Evolutionary conservation across 2,329 filamentous ascomycete species (phyloP).

Genomic region (Knoxdaviesia proteae): DNA sequence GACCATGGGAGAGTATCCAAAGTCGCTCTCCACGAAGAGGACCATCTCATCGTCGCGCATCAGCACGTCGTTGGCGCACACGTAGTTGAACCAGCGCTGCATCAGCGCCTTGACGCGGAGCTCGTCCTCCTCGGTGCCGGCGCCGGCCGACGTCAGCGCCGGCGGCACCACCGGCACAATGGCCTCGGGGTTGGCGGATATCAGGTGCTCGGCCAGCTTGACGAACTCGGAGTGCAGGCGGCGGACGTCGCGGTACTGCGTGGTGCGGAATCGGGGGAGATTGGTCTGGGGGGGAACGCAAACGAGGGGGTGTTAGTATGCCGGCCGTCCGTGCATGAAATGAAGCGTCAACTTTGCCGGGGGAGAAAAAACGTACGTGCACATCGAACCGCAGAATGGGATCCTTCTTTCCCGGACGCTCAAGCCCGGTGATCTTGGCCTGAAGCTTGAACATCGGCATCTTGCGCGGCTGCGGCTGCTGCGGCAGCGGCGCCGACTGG

Average conservation of each 20-base stretch:
- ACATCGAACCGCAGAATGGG: constrained; percentile 90
- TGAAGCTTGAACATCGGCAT: constrained; percentile 67
- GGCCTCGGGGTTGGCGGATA: constrained; percentile 92
- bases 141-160: constrained; percentile 82
- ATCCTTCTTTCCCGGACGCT: constrained; percentile 87
- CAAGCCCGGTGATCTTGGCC: constrained; percentile 83
- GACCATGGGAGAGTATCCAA: constrained; percentile 89
- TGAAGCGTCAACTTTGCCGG: neutral
- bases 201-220: constrained; percentile 88
- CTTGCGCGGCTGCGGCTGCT: constrained; percentile 32
- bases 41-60: constrained; percentile 95
- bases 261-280: constrained; percentile 92
- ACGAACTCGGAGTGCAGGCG: constrained; percentile 89
- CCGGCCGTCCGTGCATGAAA: neutral
- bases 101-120: constrained; percentile 67
- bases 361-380: constrained; percentile 41
- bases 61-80: constrained; percentile 78
- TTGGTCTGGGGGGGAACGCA: constrained; percentile 51
- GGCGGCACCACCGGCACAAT: constrained; percentile 87
- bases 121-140: constrained; percentile 92
- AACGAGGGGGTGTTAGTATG: constrained; percentile 4
- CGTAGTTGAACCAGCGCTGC: constrained; percentile 87
- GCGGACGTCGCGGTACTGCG: constrained; percentile 92
- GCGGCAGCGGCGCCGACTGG: constrained; percentile 8
- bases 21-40: constrained; percentile 96